Evolutionary conservation across 2,329 filamentous ascomycete genomes (phyloP), one percentile per base, ranked within the genome.

Genomic region (Alternaria brassicae): DNA sequence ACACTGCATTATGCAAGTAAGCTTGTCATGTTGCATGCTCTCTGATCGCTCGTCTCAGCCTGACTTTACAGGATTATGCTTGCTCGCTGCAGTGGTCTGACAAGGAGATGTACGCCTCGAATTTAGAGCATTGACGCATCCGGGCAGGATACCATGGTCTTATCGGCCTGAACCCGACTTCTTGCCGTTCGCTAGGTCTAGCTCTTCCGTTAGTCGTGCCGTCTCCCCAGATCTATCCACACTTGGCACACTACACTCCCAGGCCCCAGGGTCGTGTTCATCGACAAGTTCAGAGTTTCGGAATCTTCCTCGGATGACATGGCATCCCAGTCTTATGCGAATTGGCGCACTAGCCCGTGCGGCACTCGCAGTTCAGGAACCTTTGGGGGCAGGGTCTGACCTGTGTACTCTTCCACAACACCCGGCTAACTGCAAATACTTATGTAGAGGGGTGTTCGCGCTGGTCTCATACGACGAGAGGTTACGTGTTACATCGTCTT

Each of bases 251-350:
- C n/a, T n/a, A n/a, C n/a, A n/a, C n/a, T n/a, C n/a, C n/a, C n/a
- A n/a, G n/a, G n/a, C n/a, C 3, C 17, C 37, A 52, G 30, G 54
- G 39, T 15, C 34, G 50, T 13, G 30, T 53, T 39, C 53, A 53
- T 41, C 49, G n/a, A 55, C 17, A 13, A 10, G 39, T 53, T 41
- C 54, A 50, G 28, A 37, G 54, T 58, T 58, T 61, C 54, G 54
- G 48, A 30, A 36, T 15, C 10, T 27, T 39, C n/a, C 32, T 25
- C 27, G 17, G 32, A 52, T 39, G 17, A 52, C 15, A 7, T 42
- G 13, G 25, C 15, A 23, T 39, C 54, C 58, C 40, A 42, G 49
- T 48, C 41, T 3, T 41, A 23, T 37, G 40, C 8, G 37, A 30
- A 30, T 15, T 32, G 39, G 13, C 40, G 6, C 37, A 15, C 32